Evolutionary conservation across 495 filamentous ascomycete species (phyloP).

Genomic region (Bryoglossum gracile): DNA sequence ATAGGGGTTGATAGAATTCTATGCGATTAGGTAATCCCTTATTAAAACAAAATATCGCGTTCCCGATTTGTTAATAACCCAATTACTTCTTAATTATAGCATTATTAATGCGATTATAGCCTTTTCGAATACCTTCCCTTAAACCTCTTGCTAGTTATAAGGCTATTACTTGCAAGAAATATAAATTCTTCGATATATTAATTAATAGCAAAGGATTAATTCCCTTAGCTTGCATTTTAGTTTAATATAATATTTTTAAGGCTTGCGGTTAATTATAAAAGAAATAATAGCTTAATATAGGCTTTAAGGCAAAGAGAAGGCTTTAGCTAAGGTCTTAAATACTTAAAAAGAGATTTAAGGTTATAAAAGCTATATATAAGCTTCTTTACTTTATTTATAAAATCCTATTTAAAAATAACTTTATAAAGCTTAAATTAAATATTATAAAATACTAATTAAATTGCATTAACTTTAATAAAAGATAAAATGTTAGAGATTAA

Average conservation of each 20-base stretch:
- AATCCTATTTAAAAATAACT: constrained; percentile 11
- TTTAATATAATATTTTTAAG: not conserved
- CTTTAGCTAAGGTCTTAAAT: not conserved
- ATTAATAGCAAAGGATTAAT: not conserved
- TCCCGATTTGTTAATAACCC: no score
- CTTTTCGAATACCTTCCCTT: constrained; percentile 1
- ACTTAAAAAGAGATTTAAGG: not conserved
- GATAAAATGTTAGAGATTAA: no score
- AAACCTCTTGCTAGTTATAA: constrained; percentile 2
- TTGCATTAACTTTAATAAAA: no score
- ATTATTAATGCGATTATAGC: constrained; percentile 3
- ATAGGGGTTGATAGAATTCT: no score
- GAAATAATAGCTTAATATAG: not conserved
- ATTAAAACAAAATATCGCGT: no score
- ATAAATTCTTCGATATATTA: constrained; percentile 5
- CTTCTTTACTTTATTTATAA: not conserved
- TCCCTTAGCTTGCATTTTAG: not conserved
- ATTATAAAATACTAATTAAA: no score
- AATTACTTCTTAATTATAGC: constrained; percentile 2
- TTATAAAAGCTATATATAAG: constrained; percentile 3
- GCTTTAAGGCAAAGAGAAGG: constrained; percentile 1
- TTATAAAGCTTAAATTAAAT: constrained; percentile 2
- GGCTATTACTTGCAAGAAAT: constrained; percentile 5
- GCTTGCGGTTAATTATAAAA: not conserved
- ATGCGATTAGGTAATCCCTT: no score